Evolutionary conservation across 371 early-diverging fungal species (phyloP).

Genomic region (Mortierella sp.): DNA sequence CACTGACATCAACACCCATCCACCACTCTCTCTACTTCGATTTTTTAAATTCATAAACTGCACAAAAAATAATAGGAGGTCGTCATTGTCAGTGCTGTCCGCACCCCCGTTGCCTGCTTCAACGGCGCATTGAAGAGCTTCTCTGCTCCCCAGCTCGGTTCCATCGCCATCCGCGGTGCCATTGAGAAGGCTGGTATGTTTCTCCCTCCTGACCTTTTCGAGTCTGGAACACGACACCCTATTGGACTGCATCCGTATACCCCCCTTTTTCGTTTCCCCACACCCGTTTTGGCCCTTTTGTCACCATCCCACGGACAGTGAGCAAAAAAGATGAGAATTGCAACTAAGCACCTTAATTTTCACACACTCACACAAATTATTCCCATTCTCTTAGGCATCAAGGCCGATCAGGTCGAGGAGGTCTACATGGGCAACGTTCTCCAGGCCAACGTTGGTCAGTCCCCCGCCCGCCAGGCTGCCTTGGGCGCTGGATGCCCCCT

Average conservation of each 20-base stretch:
- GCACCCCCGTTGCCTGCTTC: slow-evolving; percentile 97
- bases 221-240: not conserved
- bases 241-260: slow-evolving; percentile 7
- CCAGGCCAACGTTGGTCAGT: slow-evolving; percentile 92
- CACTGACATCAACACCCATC: not conserved
- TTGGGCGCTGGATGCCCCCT: slow-evolving; percentile 88
- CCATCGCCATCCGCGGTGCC: slow-evolving; percentile 73
- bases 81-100: slow-evolving; percentile 89
- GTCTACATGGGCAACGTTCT: slow-evolving; percentile 91
- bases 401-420: slow-evolving; percentile 84
- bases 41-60: not conserved
- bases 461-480: slow-evolving; percentile 97
- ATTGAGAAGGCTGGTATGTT: slow-evolving; percentile 57
- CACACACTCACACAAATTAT: not conserved
- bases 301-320: not conserved
- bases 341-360: slow-evolving; percentile 13
- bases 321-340: not conserved
- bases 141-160: slow-evolving; percentile 91
- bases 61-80: slow-evolving; percentile 63
- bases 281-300: not conserved
- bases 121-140: slow-evolving; percentile 90
- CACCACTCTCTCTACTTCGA: not conserved
- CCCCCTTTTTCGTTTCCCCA: not conserved
- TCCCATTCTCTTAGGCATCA: slow-evolving; percentile 59
- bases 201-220: not conserved